phyloP scores from a whole-genome alignment of 2,329 filamentous ascomycete species.

The Pseudogymnoascus sp. region DNA sequence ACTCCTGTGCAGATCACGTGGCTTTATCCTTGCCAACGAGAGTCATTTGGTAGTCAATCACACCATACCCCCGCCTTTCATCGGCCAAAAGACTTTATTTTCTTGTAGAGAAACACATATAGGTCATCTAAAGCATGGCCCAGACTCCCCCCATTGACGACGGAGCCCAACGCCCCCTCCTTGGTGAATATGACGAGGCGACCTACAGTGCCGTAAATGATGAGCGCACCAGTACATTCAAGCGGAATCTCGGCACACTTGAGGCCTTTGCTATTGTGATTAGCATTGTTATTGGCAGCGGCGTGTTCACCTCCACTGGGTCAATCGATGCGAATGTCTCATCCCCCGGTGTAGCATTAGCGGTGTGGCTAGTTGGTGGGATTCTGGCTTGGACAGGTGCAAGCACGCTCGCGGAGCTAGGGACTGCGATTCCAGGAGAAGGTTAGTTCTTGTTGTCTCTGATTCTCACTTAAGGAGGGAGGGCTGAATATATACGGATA shows the following conservation, averaged over 20 bases:
- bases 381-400: slow-evolving; percentile 58
- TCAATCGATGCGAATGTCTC: slow-evolving; percentile 57
- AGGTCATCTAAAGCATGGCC: background rate
- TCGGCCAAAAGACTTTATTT: background rate
- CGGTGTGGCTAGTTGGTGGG: slow-evolving; percentile 56
- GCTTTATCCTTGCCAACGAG: background rate
- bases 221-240: slow-evolving; percentile 29
- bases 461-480: background rate
- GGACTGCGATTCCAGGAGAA: slow-evolving; percentile 56
- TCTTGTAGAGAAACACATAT: background rate
- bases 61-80: background rate
- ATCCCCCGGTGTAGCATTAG: slow-evolving; percentile 49
- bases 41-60: background rate
- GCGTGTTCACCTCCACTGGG: slow-evolving; percentile 58
- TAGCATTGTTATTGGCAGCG: slow-evolving; percentile 57
- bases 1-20: background rate
- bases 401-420: slow-evolving; percentile 54
- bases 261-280: slow-evolving; percentile 54
- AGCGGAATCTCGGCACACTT: slow-evolving; percentile 38
- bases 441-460: slow-evolving; percentile 29
- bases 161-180: slow-evolving; percentile 8
- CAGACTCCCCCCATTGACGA: background rate
- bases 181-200: background rate
- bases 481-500: slow-evolving; percentile 15
- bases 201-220: background rate